These are phyloP conservation scores for Globisporangium recalcitrans DNA, from an alignment of 352 stramenopile species.

Conservation along the genomic window DNA sequence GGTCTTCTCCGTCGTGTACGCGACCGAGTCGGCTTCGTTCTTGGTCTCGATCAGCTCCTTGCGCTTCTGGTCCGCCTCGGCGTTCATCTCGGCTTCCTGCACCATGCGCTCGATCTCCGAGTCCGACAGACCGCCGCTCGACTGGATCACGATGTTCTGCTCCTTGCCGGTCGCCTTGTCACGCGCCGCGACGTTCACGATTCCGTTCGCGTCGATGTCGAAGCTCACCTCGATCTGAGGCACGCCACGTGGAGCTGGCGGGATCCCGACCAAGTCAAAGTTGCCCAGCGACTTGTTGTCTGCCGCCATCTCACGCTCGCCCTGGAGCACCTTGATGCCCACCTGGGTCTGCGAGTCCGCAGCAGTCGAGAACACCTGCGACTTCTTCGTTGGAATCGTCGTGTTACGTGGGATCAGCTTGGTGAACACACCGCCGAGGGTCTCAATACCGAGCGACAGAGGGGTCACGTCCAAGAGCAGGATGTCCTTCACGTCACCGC, in stretches of 20 bases:
- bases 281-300: conserved; percentile 74
- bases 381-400: conserved; percentile 58
- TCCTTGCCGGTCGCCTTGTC: conserved; percentile 85
- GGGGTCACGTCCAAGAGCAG: conserved; percentile 72
- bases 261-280: conserved; percentile 60
- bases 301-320: conserved; percentile 84
- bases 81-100: conserved; percentile 88
- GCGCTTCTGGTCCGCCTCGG: conserved; percentile 69
- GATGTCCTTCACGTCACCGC: conserved; percentile 36
- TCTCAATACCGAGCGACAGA: conserved; percentile 67
- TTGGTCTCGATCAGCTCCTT: conserved; percentile 63
- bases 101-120: conserved; percentile 93
- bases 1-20: conserved; percentile 95
- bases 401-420: conserved; percentile 61
- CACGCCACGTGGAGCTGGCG: conserved; percentile 53
- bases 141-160: conserved; percentile 96
- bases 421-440: conserved; percentile 63
- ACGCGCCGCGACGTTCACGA: conserved; percentile 84
- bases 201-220: conserved; percentile 72
- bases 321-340: conserved; percentile 79
- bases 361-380: conserved; percentile 63
- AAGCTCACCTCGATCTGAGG: conserved; percentile 78
- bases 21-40: conserved; percentile 93
- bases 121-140: conserved; percentile 87
- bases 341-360: conserved; percentile 70